Percentiles rank a stretch among this genome's conserved stretches.
Conservation (phyloP, 345 rosid genomes). For the Conringia planisiliqua region DNA sequence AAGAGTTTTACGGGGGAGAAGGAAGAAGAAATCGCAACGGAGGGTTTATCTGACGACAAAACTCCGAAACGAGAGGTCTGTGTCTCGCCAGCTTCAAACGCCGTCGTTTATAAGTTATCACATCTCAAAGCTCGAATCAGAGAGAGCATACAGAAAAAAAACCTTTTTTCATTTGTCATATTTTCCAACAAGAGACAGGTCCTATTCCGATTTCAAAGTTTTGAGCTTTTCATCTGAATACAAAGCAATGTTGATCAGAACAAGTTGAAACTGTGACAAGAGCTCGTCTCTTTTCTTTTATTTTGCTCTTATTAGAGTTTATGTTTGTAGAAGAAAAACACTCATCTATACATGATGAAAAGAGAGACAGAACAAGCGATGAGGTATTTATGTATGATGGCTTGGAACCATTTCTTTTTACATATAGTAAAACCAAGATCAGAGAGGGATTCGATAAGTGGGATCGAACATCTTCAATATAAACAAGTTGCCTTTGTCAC, state of each 20-base stretch:
- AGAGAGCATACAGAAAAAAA: background rate
- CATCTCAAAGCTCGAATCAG: background rate
- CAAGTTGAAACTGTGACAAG: background rate
- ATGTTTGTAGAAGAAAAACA: conserved; percentile 5
- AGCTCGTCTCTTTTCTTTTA: background rate
- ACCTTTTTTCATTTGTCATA: background rate
- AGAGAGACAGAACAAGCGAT: background rate
- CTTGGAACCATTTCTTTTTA: background rate
- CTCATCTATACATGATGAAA: conserved; percentile 15
- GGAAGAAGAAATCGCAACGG: background rate
- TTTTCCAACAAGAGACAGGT: background rate
- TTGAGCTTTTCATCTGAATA: conserved; percentile 1
- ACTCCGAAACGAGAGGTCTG: conserved; percentile 13
- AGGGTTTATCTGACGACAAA: background rate
- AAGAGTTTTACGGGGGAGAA: background rate
- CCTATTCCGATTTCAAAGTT: background rate
- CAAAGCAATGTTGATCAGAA: background rate
- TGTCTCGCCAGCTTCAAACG: conserved; percentile 5
- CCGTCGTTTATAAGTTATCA: background rate
- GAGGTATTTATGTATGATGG: background rate
- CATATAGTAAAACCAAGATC: background rate
- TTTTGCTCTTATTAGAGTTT: background rate
- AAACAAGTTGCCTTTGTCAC: conserved; percentile 89
- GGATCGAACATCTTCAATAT: conserved; percentile 91
- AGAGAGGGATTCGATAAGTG: conserved; percentile 66